Evolutionary conservation across 352 stramenopile genomes (phyloP).

Genomic region (Phytopythium helicoides): DNA sequence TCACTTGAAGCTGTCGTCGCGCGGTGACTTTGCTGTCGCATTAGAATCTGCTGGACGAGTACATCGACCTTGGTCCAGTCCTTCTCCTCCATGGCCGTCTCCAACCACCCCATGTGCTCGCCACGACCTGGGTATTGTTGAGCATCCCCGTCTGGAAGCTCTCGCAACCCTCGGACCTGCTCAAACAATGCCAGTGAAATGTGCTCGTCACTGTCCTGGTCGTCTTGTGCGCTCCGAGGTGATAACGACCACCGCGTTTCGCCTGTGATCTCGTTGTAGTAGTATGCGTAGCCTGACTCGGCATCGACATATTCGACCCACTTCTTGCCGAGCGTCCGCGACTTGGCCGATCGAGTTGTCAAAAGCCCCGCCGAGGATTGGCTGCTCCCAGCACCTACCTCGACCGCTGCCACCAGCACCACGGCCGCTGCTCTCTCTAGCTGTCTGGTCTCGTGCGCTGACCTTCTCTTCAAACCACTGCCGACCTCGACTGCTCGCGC

Average conservation of each 20-base stretch:
- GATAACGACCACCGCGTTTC: constrained; percentile 86
- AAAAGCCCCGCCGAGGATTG: constrained; percentile 11
- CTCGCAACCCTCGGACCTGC: constrained; percentile 50
- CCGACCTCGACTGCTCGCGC: constrained; percentile 38
- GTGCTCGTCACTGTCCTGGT: constrained; percentile 38
- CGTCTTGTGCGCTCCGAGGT: constrained; percentile 61
- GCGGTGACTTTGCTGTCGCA: constrained; percentile 55
- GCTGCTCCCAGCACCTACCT: constrained; percentile 9
- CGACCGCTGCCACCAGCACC: neutral
- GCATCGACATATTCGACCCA: constrained; percentile 85
- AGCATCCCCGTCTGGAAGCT: constrained; percentile 14
- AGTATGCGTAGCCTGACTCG: constrained; percentile 84
- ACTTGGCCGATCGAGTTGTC: constrained; percentile 31
- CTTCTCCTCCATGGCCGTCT: constrained; percentile 48
- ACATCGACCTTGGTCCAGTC: constrained; percentile 71
- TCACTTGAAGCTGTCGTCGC: constrained; percentile 5
- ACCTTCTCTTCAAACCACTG: constrained; percentile 57
- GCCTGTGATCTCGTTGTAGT: constrained; percentile 90
- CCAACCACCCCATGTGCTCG: constrained; percentile 71
- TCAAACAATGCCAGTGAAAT: constrained; percentile 58
- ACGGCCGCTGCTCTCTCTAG: neutral
- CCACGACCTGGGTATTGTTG: constrained; percentile 52
- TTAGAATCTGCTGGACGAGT: constrained; percentile 67
- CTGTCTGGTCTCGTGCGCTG: constrained; percentile 17
- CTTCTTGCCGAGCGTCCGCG: constrained; percentile 52